phyloP scores from a whole-genome alignment of 768 basidiomycete species.

The Serendipita vermifera region DNA sequence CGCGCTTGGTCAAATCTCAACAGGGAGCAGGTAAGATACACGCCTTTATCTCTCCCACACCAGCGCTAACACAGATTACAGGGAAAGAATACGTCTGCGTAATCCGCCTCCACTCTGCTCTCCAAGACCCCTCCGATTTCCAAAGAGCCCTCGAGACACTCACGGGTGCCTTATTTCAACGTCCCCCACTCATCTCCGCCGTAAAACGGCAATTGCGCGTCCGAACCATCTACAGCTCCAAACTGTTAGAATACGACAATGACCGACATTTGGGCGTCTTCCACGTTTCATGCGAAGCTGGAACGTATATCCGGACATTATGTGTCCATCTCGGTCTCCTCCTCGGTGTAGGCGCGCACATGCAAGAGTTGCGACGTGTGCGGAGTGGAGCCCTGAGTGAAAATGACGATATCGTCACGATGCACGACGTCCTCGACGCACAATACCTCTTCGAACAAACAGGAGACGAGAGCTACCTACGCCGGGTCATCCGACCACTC shows the following conservation, averaged over 20 bases:
- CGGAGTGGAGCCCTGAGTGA: constrained; percentile 93
- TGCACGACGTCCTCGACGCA: constrained; percentile 99
- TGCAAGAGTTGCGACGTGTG: constrained; percentile 95
- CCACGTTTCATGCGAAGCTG: constrained; percentile 98
- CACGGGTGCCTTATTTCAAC: constrained; percentile 96
- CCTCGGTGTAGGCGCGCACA: constrained; percentile 96
- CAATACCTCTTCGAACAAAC: constrained; percentile 98
- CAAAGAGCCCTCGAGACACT: constrained; percentile 92
- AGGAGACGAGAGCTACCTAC: constrained; percentile 91
- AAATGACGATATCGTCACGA: constrained; percentile 96
- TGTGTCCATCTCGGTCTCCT: constrained; percentile 94
- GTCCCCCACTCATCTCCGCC: constrained; percentile 95
- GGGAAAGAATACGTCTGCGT: constrained; percentile 99
- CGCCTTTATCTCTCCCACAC: neutral
- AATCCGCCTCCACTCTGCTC: constrained; percentile 73
- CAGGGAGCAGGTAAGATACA: constrained; percentile 86
- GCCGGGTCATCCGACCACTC: constrained; percentile 85
- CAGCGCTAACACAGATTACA: constrained; percentile 2
- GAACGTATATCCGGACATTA: constrained; percentile 69
- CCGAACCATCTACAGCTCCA: constrained; percentile 93
- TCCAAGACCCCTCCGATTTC: constrained; percentile 71
- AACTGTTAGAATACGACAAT: constrained; percentile 92
- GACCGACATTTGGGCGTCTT: constrained; percentile 93
- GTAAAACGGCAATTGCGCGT: constrained; percentile 97
- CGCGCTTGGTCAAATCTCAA: constrained; percentile 93